Evolutionary conservation across 1,284 basidiomycete species (phyloP).

Genomic region (Puccinia sorghi): DNA sequence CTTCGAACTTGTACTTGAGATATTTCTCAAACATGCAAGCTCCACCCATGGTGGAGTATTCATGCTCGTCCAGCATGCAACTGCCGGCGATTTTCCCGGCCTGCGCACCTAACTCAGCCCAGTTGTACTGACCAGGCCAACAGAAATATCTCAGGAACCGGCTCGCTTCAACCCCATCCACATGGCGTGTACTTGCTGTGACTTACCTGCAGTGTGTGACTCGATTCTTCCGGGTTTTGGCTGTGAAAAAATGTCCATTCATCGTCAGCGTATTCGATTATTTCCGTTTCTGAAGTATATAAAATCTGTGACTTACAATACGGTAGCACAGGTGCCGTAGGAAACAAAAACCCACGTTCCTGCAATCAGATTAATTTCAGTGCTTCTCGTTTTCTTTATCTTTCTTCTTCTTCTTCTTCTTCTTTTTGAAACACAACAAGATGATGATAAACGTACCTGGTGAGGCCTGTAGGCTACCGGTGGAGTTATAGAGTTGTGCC

Average conservation of each 20-base stretch:
- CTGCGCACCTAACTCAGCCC: constrained; percentile 23
- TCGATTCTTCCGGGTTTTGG: constrained; percentile 37
- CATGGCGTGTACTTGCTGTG: not conserved
- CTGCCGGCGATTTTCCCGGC: constrained; percentile 8
- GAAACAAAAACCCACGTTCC: constrained; percentile 33
- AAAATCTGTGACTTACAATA: constrained; percentile 14
- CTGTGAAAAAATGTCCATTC: not conserved
- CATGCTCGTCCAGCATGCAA: not conserved
- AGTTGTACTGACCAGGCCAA: constrained; percentile 30
- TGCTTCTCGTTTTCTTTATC: too few species aligned
- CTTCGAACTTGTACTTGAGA: constrained; percentile 13
- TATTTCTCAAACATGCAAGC: constrained; percentile 9
- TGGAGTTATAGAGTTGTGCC: constrained; percentile 22
- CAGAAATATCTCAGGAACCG: not conserved
- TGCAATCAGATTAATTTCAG: not conserved
- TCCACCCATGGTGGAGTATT: constrained; percentile 6
- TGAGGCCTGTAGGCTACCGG: constrained; percentile 11
- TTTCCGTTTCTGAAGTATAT: not conserved
- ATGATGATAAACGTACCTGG: constrained; percentile 1
- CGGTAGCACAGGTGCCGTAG: constrained; percentile 34
- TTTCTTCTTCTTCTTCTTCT: not conserved
- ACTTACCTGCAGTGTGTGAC: constrained; percentile 22
- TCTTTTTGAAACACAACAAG: not conserved
- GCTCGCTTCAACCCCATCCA: not conserved
- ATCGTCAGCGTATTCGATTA: not conserved